These are phyloP conservation scores for Calycina herbarum DNA, from an alignment of 2,329 filamentous ascomycete species.

Conservation along the genomic window DNA sequence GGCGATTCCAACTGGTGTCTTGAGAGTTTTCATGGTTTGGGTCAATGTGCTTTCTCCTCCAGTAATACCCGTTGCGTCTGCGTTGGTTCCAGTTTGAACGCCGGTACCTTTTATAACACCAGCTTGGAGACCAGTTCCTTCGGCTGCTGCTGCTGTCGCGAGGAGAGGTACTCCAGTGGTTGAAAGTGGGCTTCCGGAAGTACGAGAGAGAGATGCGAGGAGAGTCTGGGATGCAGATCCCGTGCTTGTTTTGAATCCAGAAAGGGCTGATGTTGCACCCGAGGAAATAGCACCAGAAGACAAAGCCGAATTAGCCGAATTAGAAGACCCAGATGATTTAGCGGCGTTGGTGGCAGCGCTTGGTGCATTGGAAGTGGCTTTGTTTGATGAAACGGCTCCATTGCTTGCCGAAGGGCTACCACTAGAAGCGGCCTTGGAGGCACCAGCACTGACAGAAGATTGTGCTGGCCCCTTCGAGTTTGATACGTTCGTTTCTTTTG, in stretches of 20 bases:
- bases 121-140: slow-evolving; percentile 10
- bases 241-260: not conserved
- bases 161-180: not conserved
- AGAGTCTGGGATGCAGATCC: not conserved
- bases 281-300: not conserved
- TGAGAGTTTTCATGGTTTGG: not conserved
- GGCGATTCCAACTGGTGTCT: slow-evolving; percentile 8
- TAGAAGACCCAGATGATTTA: not conserved
- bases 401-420: not conserved
- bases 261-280: not conserved
- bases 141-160: not conserved
- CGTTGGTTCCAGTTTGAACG: not conserved
- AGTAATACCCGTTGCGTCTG: slow-evolving; percentile 7
- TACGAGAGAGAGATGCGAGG: not conserved
- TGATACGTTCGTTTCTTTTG: not conserved
- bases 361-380: not conserved
- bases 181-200: not conserved
- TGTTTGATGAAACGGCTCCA: not conserved
- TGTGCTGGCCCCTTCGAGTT: not conserved
- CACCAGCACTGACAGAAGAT: not conserved
- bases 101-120: slow-evolving; percentile 9
- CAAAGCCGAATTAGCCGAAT: not conserved
- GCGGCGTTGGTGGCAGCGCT: not conserved
- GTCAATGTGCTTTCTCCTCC: slow-evolving; percentile 2
- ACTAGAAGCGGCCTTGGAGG: not conserved